A percentile compares a stretch with the other conserved stretches of the same genome.
Evolutionary conservation across 257 asterid genomes (phyloP).

Genomic region (Solanum dulcamara): DNA sequence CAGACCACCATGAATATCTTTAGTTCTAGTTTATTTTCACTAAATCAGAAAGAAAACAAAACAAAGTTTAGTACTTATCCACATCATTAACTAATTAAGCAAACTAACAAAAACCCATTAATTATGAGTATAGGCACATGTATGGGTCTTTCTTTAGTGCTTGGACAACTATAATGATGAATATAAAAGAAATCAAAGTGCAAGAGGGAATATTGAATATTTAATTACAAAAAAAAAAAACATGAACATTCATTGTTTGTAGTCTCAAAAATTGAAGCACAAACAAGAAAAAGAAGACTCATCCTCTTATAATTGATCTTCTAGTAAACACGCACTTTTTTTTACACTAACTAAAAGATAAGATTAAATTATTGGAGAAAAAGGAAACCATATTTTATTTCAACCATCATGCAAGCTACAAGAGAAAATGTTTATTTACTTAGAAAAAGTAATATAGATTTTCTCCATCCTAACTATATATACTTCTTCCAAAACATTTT

Average conservation of each 20-base stretch:
- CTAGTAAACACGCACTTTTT: neutral
- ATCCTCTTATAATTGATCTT: neutral
- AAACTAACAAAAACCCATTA: neutral
- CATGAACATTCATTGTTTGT: neutral
- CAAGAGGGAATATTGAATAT: neutral
- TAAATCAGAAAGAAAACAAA: neutral
- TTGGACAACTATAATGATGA: neutral
- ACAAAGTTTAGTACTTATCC: neutral
- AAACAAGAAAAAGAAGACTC: neutral
- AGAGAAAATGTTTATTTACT: neutral
- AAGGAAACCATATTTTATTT: neutral
- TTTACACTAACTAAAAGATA: neutral
- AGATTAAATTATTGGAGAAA: neutral
- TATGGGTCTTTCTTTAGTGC: neutral
- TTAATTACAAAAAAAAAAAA: neutral
- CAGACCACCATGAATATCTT: neutral
- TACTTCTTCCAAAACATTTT: slow-evolving; percentile 1
- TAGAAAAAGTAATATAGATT: neutral
- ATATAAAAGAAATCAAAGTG: neutral
- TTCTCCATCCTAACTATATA: neutral
- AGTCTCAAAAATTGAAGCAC: neutral
- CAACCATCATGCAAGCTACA: neutral
- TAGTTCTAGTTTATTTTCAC: neutral
- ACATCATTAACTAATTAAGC: neutral
- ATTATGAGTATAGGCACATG: neutral